Percentiles rank a stretch among this genome's conserved stretches.
These are phyloP conservation scores for Saturnispora sekii DNA, from an alignment of 805 yeast species.

Conservation along the genomic window DNA sequence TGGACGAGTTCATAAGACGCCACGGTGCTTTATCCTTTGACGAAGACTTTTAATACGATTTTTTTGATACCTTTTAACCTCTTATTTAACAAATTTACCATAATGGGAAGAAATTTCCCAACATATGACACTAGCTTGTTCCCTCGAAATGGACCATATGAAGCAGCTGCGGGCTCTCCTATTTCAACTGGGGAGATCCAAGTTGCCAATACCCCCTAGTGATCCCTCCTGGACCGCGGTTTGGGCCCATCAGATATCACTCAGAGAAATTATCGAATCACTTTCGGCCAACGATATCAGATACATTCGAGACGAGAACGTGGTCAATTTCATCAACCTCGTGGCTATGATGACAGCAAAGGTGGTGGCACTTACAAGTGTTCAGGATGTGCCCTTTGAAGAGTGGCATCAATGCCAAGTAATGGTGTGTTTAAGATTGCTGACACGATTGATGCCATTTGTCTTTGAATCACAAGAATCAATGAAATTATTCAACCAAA, in stretches of 20 bases:
- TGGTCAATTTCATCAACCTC: constrained; percentile 46
- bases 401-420: constrained; percentile 28
- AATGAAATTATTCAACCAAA: constrained; percentile 20
- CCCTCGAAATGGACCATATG: background rate
- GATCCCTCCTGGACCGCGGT: constrained; percentile 30
- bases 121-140: too few species aligned
- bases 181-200: constrained; percentile 18
- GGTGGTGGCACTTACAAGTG: constrained; percentile 19
- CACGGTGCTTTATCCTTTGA: constrained; percentile 38
- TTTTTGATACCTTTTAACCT: background rate
- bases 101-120: too few species aligned
- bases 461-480: constrained; percentile 44
- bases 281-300: constrained; percentile 51
- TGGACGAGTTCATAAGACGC: constrained; percentile 23
- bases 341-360: constrained; percentile 33
- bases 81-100: background rate
- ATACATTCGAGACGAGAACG: constrained; percentile 47
- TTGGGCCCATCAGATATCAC: constrained; percentile 40
- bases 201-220: constrained; percentile 13
- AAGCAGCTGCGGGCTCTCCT: background rate
- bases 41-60: constrained; percentile 35
- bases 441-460: constrained; percentile 59
- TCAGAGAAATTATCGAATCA: constrained; percentile 48
- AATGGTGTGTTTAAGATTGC: constrained; percentile 52
- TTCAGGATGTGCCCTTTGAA: constrained; percentile 20